Conservation (phyloP, 164 flowering plant genomes). For the Litsea cubeba region DNA sequence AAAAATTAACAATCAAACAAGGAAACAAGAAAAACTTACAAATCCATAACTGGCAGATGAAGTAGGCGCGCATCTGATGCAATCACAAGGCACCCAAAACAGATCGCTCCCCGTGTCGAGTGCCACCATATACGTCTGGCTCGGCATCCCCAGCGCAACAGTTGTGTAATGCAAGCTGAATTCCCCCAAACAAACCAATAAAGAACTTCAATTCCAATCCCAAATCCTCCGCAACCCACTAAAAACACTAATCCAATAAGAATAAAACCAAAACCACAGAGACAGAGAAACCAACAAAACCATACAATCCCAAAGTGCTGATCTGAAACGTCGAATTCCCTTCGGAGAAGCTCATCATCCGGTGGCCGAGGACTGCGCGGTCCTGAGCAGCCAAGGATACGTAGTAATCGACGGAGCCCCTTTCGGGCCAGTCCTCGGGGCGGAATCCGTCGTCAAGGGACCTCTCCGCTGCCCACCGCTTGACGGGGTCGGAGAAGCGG, state of each 20-base stretch:
- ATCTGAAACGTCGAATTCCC: conserved; percentile 51
- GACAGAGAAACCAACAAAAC: conserved; percentile 1
- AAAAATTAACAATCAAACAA: background rate
- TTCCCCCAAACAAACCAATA: conserved; percentile 5
- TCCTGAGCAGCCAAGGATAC: conserved; percentile 49
- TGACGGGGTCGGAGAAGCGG: conserved; percentile 59
- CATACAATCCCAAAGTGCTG: conserved; percentile 56
- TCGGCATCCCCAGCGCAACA: conserved; percentile 80
- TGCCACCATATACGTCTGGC: conserved; percentile 63
- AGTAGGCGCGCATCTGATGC: conserved; percentile 36
- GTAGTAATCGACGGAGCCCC: conserved; percentile 58
- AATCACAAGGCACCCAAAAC: conserved; percentile 91
- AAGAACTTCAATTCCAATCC: background rate
- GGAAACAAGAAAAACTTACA: background rate
- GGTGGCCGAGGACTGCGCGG: conserved; percentile 42
- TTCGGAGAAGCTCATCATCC: conserved; percentile 37
- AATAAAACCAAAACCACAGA: background rate
- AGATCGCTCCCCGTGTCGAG: conserved; percentile 89
- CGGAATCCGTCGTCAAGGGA: conserved; percentile 3
- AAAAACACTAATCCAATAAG: background rate
- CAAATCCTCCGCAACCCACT: background rate
- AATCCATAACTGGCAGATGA: conserved; percentile 18
- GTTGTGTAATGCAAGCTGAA: conserved; percentile 78
- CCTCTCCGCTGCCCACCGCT: conserved; percentile 35
- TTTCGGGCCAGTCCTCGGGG: conserved; percentile 36